Evolutionary conservation across 2,329 filamentous ascomycete genomes (phyloP), one percentile per base, ranked within the genome.

Genomic region (Tolypocladium album): DNA sequence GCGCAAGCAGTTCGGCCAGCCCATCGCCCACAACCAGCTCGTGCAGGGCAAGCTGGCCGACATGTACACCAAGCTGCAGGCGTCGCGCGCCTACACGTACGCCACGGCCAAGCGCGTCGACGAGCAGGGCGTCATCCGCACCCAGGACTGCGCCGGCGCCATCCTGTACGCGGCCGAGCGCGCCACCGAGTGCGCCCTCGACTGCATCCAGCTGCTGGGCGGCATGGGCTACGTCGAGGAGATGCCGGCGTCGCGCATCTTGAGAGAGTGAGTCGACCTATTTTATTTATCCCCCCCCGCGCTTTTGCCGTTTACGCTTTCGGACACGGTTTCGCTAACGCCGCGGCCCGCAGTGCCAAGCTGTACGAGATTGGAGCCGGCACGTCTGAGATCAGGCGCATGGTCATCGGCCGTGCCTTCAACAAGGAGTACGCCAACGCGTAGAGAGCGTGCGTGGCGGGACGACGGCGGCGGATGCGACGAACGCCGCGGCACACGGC

Each of bases 171-270:
- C 93, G 1, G 92, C 92, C 0, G 93, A 97, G 78, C 78, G 92
- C 40, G 93, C 92, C 13, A 95, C 90, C 0, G 91, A 97, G 75
- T 90, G 87, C 61, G 83, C 90, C 0, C 81, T 96, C 38, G 92
- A 97, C 75, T 90, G 89, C 55, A 90, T 97, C 61, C 94, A 99
- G 75, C 81, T 96, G 61, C 83, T 99, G 69, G 94, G 94, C 22
- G 94, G 93, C 0, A 97, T 93, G 85, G 93, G 93, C 4, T 97
- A 97, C 70, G 85, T 96, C 66, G 96, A 97, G 73, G 94, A 99
- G 76, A 91, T 97, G 77, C 88, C 91, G 0, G 92, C 91, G 0
- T 95, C 92, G 27, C 81, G 93, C 64, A 81, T 97, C 65, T 75
- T 97, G 67, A 77, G 94, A 69, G 84, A 87, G 80, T 83, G 67